Percentiles rank a stretch among this genome's conserved stretches.
Evolutionary conservation across 108 stramenopile genomes (phyloP).

Genomic region (Cyclostephanos tholiformis): DNA sequence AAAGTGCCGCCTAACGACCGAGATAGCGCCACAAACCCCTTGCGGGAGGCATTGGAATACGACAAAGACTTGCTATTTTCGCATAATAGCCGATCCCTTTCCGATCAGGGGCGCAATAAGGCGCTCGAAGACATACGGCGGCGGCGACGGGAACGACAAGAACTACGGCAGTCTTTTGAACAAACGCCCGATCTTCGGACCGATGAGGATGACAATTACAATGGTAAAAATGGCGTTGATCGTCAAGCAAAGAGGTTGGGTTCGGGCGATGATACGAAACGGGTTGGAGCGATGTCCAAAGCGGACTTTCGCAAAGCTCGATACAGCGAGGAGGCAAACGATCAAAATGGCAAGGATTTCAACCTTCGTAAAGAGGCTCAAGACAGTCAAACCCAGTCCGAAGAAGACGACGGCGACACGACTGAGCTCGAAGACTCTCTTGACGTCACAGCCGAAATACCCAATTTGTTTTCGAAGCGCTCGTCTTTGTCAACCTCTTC

Average conservation of each 20-base stretch:
- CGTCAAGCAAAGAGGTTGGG: neutral
- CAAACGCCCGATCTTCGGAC: slow-evolving; percentile 8
- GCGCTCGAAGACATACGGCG: slow-evolving; percentile 50
- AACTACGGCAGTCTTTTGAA: slow-evolving; percentile 16
- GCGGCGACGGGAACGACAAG: slow-evolving; percentile 17
- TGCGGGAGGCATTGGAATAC: slow-evolving; percentile 42
- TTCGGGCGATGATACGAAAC: slow-evolving; percentile 8
- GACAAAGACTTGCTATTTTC: slow-evolving; percentile 39
- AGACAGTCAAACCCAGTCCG: slow-evolving; percentile 18
- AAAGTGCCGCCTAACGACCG: neutral
- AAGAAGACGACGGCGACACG: slow-evolving; percentile 23
- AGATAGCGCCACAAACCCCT: slow-evolving; percentile 19
- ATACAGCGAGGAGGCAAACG: neutral
- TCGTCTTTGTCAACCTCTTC: slow-evolving; percentile 34
- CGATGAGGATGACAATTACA: slow-evolving; percentile 7
- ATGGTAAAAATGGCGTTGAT: neutral
- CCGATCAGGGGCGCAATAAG: slow-evolving; percentile 21
- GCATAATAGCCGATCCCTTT: slow-evolving; percentile 1
- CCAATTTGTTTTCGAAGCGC: slow-evolving; percentile 31
- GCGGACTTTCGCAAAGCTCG: slow-evolving; percentile 11
- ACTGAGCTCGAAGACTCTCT: slow-evolving; percentile 35
- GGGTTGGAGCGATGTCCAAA: neutral
- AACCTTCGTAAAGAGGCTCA: neutral
- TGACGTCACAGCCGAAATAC: slow-evolving; percentile 48
- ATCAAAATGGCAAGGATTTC: neutral